Percentiles rank a stretch among this genome's conserved stretches.
phyloP scores from a whole-genome alignment of 2,329 filamentous ascomycete genomes.

The Boeremia exigua region DNA sequence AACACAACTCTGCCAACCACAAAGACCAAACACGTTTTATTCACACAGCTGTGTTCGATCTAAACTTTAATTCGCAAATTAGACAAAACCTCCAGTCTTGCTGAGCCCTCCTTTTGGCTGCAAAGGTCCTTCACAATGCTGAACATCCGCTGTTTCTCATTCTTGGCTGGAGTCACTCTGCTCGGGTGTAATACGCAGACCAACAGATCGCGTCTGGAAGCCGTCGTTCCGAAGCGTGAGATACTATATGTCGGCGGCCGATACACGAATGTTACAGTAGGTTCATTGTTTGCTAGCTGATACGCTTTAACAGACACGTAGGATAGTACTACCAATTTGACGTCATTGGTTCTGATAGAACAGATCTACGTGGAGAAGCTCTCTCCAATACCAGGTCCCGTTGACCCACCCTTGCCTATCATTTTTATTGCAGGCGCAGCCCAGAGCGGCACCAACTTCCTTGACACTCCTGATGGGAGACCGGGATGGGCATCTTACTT shows the following conservation, averaged over 20 bases:
- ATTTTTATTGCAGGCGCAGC: conserved; percentile 23
- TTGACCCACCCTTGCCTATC: conserved; percentile 2
- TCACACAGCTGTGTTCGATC: no score
- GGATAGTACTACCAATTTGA: conserved; percentile 9
- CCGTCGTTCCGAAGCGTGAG: conserved; percentile 22
- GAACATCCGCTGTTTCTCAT: no score
- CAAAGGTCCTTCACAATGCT: no score
- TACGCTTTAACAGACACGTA: background rate
- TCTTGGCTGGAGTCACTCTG: background rate
- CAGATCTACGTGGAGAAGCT: conserved; percentile 20
- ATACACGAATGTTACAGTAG: conserved; percentile 21
- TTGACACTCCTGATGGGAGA: conserved; percentile 56
- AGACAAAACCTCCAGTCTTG: no score
- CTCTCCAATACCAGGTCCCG: conserved; percentile 1
- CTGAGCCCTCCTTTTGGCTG: no score
- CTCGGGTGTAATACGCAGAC: background rate
- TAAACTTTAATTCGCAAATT: no score
- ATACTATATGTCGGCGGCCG: conserved; percentile 23
- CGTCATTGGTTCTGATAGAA: conserved; percentile 4
- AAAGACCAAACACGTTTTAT: no score
- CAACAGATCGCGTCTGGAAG: background rate
- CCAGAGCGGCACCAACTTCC: conserved; percentile 31
- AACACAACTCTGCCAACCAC: no score
- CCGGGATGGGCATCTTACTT: conserved; percentile 59
- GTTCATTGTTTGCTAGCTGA: background rate